A percentile compares a stretch with the other conserved stretches of the same genome.
Conservation (phyloP, 495 filamentous ascomycete species). For the Penicillium paxilli region DNA sequence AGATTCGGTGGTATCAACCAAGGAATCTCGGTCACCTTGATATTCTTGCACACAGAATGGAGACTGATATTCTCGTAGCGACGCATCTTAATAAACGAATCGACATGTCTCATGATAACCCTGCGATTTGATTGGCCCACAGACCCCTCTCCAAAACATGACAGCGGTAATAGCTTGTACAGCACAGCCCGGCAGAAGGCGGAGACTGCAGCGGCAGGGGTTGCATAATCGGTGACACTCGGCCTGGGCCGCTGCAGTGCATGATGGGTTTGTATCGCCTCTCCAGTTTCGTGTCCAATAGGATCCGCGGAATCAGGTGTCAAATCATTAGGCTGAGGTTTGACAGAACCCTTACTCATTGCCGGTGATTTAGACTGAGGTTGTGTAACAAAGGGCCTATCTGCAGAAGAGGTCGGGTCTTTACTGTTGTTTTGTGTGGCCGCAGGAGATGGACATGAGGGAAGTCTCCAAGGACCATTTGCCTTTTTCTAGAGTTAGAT, state of each 20-base stretch:
- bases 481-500: slow-evolving; percentile 15
- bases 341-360: not conserved
- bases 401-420: slow-evolving; percentile 16
- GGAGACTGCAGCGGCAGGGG: slow-evolving; percentile 68
- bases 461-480: slow-evolving; percentile 32
- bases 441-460: slow-evolving; percentile 13
- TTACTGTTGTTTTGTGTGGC: not conserved
- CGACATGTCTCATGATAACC: slow-evolving; percentile 63
- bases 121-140: slow-evolving; percentile 57
- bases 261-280: not conserved
- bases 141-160: slow-evolving; percentile 67
- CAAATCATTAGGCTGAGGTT: not conserved
- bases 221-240: slow-evolving; percentile 69
- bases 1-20: slow-evolving; percentile 66
- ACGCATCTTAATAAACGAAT: slow-evolving; percentile 74
- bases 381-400: slow-evolving; percentile 34
- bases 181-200: slow-evolving; percentile 85
- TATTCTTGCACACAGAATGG: not conserved
- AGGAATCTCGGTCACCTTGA: slow-evolving; percentile 60
- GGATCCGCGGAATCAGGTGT: not conserved
- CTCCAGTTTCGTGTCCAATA: not conserved
- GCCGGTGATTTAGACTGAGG: slow-evolving; percentile 5
- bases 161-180: slow-evolving; percentile 68
- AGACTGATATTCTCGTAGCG: slow-evolving; percentile 74
- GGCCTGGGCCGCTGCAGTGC: slow-evolving; percentile 16